Evolutionary conservation across 2,329 filamentous ascomycete species (phyloP), one percentile per base, ranked within the genome.

Genomic region (Pleoardoris graminearum): DNA sequence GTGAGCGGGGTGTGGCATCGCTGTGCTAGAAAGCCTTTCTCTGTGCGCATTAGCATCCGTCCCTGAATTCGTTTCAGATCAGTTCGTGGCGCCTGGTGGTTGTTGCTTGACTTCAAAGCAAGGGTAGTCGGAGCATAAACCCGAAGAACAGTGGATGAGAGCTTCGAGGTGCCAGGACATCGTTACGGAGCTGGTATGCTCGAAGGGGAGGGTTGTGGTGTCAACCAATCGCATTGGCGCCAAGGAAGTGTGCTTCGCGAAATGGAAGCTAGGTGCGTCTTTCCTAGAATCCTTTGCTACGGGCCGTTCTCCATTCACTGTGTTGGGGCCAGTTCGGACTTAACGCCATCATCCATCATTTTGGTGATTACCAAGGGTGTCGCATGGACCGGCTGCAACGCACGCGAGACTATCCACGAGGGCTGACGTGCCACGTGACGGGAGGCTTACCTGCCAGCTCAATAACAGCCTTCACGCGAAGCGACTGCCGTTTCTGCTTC

Each of bases 221-320:
- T 29, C 38, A 27, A 30, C 39, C 10, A 7, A 3, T 30, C 4
- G 25, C 3, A 16, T 10, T 21, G 25, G 7, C 25, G 11, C n/a
- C 17, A 21, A 30, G 39, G 16, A 1, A 16, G 27, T 6, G 39
- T 21, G 16, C 17, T 32, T 32, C n/a, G 39, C 25, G 35, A 11
- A 37, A 7, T 12, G 17, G 27, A 43, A 17, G 39, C 39, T 32
- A 43, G 25, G 39, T 14, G 30, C 39, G n/a, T 14, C 25, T 30
- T 43, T 16, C 25, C 39, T 43, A 19, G 25, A 30, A n/a, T 12
- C 11, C 25, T 21, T 25, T 46, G 19, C 21, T 17, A 25, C 43
- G 43, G 43, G 14, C 43, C 43, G 30, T 16, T 25, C 43, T 36
- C 43, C 43, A 46, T n/a, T 29, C 27, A 25, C 30, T 35, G 17